Evolutionary conservation across 176 grass and related monocot genomes (phyloP), one percentile per base, ranked within the genome.

Genomic region (Eleusine indica): DNA sequence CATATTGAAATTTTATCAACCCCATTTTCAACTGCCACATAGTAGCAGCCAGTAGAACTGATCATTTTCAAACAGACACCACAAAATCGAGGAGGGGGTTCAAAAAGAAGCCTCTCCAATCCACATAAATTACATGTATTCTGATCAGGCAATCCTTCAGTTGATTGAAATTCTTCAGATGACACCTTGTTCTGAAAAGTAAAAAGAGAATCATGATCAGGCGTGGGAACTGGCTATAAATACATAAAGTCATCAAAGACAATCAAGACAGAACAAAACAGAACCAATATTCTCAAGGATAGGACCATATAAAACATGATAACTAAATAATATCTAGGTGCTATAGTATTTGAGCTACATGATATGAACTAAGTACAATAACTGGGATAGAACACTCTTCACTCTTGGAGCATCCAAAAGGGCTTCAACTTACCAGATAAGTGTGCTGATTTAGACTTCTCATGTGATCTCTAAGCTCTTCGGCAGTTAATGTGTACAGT

Each of bases 91-190:
- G 89, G 87, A 66, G 91, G 87, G 3, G 89, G 86, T 82, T 94
- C 92, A 88, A 93, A 98, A 65, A 93, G 89, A 78, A 98, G 91
- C 80, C 79, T 91, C 70, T 90, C 93, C 90, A 90, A 83, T 77
- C 87, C 85, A 47, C 96, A 98, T 68, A 98, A 86, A 83, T 81
- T 95, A 89, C 96, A 98, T 68, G 65, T 91, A 66, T 92, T 93
- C 79, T 91, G 90, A 90, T 97, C 92, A 80, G 80, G 81, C 65
- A 86, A 77, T 74, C 73, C 85, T 54, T 89, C 89, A 82, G 56
- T 30, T 41, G 5, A 64, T 18, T 83, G 63, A n/a, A 52, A 7
- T 77, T 87, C 87, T 80, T 89, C 80, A 28, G 49, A 81, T 32
- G 40, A 78, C 85, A 74, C 73, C 67, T 90, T 83, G 40, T 66